Conservation (phyloP, 73 alveolate species). For the Breviolum minutum region DNA sequence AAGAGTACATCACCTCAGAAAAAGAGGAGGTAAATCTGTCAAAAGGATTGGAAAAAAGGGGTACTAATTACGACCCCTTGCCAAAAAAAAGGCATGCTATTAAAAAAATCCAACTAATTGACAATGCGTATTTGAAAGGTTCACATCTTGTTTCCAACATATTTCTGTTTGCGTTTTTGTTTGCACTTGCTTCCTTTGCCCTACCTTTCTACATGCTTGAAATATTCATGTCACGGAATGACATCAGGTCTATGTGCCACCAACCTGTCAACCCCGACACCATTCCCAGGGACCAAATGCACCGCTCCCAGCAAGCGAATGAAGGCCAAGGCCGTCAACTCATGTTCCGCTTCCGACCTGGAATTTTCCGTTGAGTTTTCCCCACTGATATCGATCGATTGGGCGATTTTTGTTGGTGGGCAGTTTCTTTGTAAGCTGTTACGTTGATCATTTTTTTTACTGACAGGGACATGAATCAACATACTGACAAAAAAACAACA, state of each 20-base stretch:
- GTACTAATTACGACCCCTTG: neutral
- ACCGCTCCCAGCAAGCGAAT: constrained; percentile 50
- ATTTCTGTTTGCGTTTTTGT: neutral
- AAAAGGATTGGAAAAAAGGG: neutral
- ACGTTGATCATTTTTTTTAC: no score
- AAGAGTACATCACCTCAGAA: constrained; percentile 24
- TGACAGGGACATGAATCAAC: no score
- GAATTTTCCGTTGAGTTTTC: no score
- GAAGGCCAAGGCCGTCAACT: constrained; percentile 22
- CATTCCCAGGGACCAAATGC: neutral
- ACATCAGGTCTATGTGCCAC: no score
- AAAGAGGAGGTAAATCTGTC: neutral
- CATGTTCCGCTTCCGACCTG: constrained; percentile 22
- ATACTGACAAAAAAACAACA: no score
- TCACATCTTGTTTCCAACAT: neutral
- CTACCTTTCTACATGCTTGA: no score
- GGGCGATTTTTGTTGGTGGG: no score
- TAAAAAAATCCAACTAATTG: neutral
- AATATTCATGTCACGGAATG: no score
- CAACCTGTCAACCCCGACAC: neutral
- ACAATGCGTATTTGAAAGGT: neutral
- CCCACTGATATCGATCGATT: no score
- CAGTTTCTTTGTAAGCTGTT: no score
- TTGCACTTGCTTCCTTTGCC: no score
- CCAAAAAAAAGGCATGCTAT: neutral